phyloP scores from a whole-genome alignment of 371 early-diverging fungal species.

The Mucor circinelloides region DNA sequence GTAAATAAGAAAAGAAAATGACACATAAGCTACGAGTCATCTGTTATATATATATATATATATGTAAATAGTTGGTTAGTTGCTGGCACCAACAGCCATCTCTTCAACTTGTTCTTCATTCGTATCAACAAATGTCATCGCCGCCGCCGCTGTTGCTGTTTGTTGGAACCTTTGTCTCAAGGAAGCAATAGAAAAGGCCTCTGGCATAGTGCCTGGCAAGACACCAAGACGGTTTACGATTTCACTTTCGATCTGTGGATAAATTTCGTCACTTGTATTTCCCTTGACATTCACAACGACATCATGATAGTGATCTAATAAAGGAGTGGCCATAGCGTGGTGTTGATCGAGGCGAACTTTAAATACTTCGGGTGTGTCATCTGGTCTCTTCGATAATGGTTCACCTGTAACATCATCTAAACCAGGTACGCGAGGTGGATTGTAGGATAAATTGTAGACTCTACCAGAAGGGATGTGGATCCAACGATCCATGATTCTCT shows the following conservation, averaged over 20 bases:
- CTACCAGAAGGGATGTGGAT: constrained; percentile 93
- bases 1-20: not conserved
- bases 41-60: not conserved
- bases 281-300: constrained; percentile 74
- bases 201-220: constrained; percentile 32
- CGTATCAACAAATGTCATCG: not conserved
- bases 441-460: constrained; percentile 91
- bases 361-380: constrained; percentile 91
- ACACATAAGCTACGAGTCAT: not conserved
- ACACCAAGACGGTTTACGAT: constrained; percentile 50
- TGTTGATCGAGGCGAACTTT: constrained; percentile 79
- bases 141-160: not conserved
- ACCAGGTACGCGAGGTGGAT: constrained; percentile 86
- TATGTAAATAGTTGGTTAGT: not conserved
- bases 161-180: constrained; percentile 10
- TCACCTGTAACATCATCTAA: constrained; percentile 95
- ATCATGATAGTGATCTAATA: constrained; percentile 80
- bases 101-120: constrained; percentile 10
- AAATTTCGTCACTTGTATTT: constrained; percentile 86
- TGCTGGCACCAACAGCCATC: constrained; percentile 9
- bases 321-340: constrained; percentile 72
- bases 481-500: constrained; percentile 94
- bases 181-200: constrained; percentile 5
- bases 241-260: constrained; percentile 75
- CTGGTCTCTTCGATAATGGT: constrained; percentile 83